Evolutionary conservation across 164 flowering plant genomes (phyloP).

Genomic region (Hamamelis virginiana): DNA sequence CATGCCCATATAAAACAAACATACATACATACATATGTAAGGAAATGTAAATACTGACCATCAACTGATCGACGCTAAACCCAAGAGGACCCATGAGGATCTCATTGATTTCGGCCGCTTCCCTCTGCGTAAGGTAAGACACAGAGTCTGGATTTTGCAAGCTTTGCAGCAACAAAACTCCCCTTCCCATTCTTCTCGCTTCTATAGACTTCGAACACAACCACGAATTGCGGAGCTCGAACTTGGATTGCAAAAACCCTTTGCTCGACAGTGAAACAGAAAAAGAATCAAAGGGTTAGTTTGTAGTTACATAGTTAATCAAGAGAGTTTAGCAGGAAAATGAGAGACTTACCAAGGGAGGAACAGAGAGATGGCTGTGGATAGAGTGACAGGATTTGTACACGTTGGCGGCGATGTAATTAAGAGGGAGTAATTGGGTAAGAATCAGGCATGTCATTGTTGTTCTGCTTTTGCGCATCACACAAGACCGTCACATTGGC

Average conservation of each 20-base stretch:
- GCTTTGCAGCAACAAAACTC: slow-evolving; percentile 17
- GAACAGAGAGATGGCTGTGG: not conserved
- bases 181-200: slow-evolving; percentile 21
- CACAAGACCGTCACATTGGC: slow-evolving; percentile 10
- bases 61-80: slow-evolving; percentile 90
- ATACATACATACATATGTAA: not conserved
- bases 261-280: not conserved
- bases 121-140: slow-evolving; percentile 63
- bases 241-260: slow-evolving; percentile 21
- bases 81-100: slow-evolving; percentile 91
- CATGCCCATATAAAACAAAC: not conserved
- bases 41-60: slow-evolving; percentile 51
- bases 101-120: slow-evolving; percentile 86
- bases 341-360: slow-evolving; percentile 12
- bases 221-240: slow-evolving; percentile 20
- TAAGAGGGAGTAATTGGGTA: slow-evolving; percentile 7
- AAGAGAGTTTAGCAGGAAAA: slow-evolving; percentile 8
- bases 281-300: too few species aligned
- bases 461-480: slow-evolving; percentile 18
- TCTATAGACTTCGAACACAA: slow-evolving; percentile 25
- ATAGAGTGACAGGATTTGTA: slow-evolving; percentile 4
- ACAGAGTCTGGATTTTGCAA: too few species aligned
- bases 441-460: slow-evolving; percentile 20
- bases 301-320: not conserved
- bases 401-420: not conserved